These are phyloP conservation scores for Thraustochytrium striatum DNA, from an alignment of 352 stramenopile genomes.

Conservation along the genomic window DNA sequence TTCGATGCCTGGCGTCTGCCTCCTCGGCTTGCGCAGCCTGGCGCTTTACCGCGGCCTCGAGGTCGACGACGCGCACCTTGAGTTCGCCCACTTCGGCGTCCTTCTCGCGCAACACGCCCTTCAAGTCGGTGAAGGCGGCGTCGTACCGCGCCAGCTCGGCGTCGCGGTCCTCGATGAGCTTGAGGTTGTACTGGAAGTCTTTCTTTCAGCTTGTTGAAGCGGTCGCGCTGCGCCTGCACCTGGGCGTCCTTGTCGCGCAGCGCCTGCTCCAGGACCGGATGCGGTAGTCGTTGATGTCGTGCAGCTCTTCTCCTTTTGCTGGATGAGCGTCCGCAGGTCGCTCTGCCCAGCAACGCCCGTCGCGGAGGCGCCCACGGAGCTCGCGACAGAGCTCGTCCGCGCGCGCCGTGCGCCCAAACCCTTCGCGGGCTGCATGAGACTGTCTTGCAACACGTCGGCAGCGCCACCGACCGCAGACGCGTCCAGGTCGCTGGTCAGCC, in stretches of 20 bases:
- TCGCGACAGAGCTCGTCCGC: no score
- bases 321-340: conserved; percentile 76
- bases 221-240: conserved; percentile 54
- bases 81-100: conserved; percentile 61
- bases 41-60: conserved; percentile 61
- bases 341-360: no score
- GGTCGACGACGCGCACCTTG: conserved; percentile 61
- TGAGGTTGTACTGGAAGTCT: conserved; percentile 87
- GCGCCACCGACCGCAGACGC: no score
- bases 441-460: no score
- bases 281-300: conserved; percentile 84
- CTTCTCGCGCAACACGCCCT: conserved; percentile 68
- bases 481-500: no score
- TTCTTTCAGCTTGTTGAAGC: conserved; percentile 78
- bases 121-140: conserved; percentile 70
- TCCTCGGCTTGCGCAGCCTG: conserved; percentile 58
- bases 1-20: conserved; percentile 61
- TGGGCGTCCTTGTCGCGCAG: conserved; percentile 1
- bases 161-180: conserved; percentile 78
- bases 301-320: conserved; percentile 81
- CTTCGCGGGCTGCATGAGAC: no score
- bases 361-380: no score
- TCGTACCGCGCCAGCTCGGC: conserved; percentile 80
- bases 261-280: conserved; percentile 63
- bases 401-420: no score